Conservation (phyloP, 169 alveolate genomes). For the Plasmodium cynomolgi region DNA sequence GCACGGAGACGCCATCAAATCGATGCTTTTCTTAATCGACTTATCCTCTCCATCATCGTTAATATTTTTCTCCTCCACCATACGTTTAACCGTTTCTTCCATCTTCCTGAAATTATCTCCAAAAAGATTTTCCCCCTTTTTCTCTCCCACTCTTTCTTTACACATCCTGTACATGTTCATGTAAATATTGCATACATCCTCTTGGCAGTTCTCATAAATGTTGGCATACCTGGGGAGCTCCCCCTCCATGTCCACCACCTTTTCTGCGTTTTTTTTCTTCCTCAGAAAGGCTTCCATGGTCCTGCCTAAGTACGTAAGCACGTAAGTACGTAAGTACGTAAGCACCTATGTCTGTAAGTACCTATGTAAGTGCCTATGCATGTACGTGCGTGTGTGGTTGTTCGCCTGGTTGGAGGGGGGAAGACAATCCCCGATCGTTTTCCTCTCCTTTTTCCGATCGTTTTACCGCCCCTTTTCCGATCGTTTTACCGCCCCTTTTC, state of each 20-base stretch:
- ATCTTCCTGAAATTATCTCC: neutral
- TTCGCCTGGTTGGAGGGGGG: neutral
- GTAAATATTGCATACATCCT: conserved; percentile 25
- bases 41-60: conserved; percentile 69
- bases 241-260: neutral
- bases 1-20: conserved; percentile 78
- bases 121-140: neutral
- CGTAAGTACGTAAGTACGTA: no score
- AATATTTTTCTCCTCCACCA: conserved; percentile 29
- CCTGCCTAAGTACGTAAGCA: no score
- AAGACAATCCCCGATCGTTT: neutral
- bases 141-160: neutral
- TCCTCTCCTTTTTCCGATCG: neutral
- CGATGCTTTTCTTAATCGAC: conserved; percentile 83
- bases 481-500: no score
- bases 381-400: neutral
- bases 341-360: neutral
- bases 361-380: no score
- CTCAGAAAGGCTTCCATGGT: conserved; percentile 29
- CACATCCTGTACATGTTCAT: conserved; percentile 14
- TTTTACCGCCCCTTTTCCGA: no score
- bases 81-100: conserved; percentile 20
- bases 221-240: neutral
- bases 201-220: conserved; percentile 36
- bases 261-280: conserved; percentile 21